Conservation (phyloP, 1,284 basidiomycete species). For the Calocybe gambosa region DNA sequence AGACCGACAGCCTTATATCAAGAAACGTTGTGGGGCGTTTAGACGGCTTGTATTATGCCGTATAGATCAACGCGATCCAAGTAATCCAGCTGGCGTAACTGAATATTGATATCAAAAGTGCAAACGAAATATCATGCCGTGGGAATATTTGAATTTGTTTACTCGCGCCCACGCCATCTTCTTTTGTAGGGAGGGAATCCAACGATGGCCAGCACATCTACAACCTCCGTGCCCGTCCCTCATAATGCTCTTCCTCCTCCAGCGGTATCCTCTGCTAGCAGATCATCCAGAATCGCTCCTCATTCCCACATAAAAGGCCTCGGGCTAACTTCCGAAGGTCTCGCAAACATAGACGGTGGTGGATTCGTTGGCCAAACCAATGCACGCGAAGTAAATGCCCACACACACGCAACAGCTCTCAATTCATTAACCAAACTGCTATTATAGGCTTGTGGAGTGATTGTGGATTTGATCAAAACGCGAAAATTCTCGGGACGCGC, state of each 20-base stretch:
- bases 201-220: slow-evolving; percentile 26
- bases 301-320: slow-evolving; percentile 97
- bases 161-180: too few relatives aligned
- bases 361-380: slow-evolving; percentile 91
- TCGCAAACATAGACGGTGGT: slow-evolving; percentile 65
- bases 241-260: slow-evolving; percentile 71
- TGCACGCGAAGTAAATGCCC: slow-evolving; percentile 89
- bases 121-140: background rate
- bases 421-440: too few relatives aligned
- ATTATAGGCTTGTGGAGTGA: slow-evolving; percentile 91
- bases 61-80: too few relatives aligned
- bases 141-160: background rate
- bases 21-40: too few relatives aligned
- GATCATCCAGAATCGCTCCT: slow-evolving; percentile 83
- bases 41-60: too few relatives aligned
- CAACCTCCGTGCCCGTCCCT: slow-evolving; percentile 51
- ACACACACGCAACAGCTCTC: too few relatives aligned
- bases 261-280: slow-evolving; percentile 49
- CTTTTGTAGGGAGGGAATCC: background rate
- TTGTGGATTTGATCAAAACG: slow-evolving; percentile 86
- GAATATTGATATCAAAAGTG: too few relatives aligned
- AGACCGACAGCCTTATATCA: too few relatives aligned
- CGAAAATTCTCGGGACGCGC: slow-evolving; percentile 92
- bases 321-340: slow-evolving; percentile 83
- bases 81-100: too few relatives aligned